These are phyloP conservation scores for Globisporangium spinosum DNA, from an alignment of 352 stramenopile genomes.

Conservation along the genomic window DNA sequence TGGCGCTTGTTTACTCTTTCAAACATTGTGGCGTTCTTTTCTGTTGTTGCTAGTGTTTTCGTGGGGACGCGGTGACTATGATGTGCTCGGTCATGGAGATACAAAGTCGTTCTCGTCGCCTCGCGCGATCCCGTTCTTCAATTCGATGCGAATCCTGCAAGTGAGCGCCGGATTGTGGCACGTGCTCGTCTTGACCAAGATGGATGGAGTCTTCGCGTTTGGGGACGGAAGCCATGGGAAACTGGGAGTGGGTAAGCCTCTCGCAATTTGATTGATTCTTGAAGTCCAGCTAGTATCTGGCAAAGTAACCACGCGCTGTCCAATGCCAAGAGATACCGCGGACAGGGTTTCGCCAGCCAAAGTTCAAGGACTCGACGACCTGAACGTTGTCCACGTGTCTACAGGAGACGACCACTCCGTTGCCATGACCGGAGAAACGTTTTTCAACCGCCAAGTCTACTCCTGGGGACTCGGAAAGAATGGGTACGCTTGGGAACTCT, in stretches of 20 bases:
- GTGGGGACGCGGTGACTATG: conserved; percentile 62
- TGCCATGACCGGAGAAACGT: conserved; percentile 54
- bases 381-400: conserved; percentile 53
- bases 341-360: conserved; percentile 32
- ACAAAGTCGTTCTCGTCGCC: conserved; percentile 35
- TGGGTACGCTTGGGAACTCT: conserved; percentile 32
- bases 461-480: conserved; percentile 66
- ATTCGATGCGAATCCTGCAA: conserved; percentile 44
- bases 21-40: neutral
- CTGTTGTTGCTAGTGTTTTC: conserved; percentile 42
- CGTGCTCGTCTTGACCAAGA: conserved; percentile 66
- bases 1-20: neutral
- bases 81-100: conserved; percentile 56
- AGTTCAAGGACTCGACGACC: conserved; percentile 42
- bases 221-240: conserved; percentile 61
- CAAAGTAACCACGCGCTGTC: neutral
- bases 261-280: neutral
- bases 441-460: conserved; percentile 75
- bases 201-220: conserved; percentile 66
- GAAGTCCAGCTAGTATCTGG: neutral
- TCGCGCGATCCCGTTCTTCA: conserved; percentile 52
- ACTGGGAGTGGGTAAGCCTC: conserved; percentile 46
- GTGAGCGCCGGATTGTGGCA: conserved; percentile 57
- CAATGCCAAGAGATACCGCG: conserved; percentile 38
- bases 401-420: conserved; percentile 72